These are phyloP conservation scores for Mucor piriformis DNA, from an alignment of 371 early-diverging fungal genomes.

Conservation along the genomic window DNA sequence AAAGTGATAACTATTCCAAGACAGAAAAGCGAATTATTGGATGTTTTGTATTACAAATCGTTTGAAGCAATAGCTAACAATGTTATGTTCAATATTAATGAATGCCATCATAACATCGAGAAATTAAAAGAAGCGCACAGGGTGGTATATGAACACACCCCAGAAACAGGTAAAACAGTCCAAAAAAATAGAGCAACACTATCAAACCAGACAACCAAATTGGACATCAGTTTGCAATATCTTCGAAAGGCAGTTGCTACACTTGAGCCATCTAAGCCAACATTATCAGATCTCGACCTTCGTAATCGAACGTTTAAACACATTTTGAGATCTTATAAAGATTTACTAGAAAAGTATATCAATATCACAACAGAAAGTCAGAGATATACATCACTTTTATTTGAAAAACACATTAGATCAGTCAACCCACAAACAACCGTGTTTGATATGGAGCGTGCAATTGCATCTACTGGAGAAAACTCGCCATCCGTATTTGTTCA, in stretches of 20 bases:
- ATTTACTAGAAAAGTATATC: slow-evolving; percentile 20
- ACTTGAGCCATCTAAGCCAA: slow-evolving; percentile 25
- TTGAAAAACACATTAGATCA: slow-evolving; percentile 13
- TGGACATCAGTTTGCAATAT: background rate
- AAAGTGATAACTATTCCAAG: background rate
- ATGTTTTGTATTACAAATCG: background rate
- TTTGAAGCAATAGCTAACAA: slow-evolving; percentile 2
- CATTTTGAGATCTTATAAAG: slow-evolving; percentile 9
- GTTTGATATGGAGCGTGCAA: slow-evolving; percentile 26
- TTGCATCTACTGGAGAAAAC: slow-evolving; percentile 12
- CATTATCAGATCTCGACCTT: slow-evolving; percentile 13
- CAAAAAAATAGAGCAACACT: background rate
- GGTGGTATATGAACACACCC: slow-evolving; percentile 11
- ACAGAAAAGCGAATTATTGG: background rate
- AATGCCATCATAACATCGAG: background rate
- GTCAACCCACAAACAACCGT: slow-evolving; percentile 22
- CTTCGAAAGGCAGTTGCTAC: slow-evolving; percentile 1
- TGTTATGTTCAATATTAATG: slow-evolving; percentile 10
- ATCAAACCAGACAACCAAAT: background rate
- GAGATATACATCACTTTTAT: slow-evolving; percentile 17
- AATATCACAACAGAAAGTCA: slow-evolving; percentile 18
- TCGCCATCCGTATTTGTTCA: slow-evolving; percentile 25
- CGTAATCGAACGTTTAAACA: slow-evolving; percentile 18
- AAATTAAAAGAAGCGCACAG: slow-evolving; percentile 16
- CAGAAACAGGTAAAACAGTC: background rate